Evolutionary conservation across 176 grass and related monocot species (phyloP).

Genomic region (Oryza australiensis): DNA sequence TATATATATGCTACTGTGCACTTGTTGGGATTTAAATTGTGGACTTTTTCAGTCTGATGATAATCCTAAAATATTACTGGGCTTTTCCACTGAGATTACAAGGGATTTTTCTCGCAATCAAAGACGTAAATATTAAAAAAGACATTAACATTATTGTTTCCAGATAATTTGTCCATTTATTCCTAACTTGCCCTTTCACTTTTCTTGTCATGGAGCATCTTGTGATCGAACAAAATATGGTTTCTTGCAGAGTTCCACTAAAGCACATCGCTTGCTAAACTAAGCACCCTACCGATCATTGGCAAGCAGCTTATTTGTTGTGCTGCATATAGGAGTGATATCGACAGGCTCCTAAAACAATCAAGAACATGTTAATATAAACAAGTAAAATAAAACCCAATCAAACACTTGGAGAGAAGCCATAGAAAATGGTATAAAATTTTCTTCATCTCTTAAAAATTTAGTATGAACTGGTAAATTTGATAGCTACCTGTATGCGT

Average conservation of each 20-base stretch:
- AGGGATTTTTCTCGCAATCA: no score
- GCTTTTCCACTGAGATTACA: no score
- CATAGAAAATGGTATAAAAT: no score
- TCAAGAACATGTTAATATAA: background rate
- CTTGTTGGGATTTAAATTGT: no score
- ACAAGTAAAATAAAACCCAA: no score
- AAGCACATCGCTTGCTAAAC: background rate
- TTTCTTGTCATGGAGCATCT: background rate
- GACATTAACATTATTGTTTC: background rate
- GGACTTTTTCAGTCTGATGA: background rate
- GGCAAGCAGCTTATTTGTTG: constrained; percentile 54
- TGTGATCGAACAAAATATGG: background rate
- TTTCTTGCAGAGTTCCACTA: background rate
- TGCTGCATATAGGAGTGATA: constrained; percentile 56
- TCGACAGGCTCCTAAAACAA: constrained; percentile 82
- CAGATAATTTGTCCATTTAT: background rate
- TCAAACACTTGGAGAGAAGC: no score
- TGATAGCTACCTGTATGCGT: no score
- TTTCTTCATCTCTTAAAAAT: no score
- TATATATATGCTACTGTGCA: no score
- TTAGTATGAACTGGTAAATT: no score
- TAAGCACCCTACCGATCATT: background rate
- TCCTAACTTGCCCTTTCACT: background rate
- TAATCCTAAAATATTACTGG: no score
- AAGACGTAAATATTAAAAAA: background rate